These are phyloP conservation scores for Lasiosphaeria ovina DNA, from an alignment of 495 filamentous ascomycete species.

Conservation along the genomic window DNA sequence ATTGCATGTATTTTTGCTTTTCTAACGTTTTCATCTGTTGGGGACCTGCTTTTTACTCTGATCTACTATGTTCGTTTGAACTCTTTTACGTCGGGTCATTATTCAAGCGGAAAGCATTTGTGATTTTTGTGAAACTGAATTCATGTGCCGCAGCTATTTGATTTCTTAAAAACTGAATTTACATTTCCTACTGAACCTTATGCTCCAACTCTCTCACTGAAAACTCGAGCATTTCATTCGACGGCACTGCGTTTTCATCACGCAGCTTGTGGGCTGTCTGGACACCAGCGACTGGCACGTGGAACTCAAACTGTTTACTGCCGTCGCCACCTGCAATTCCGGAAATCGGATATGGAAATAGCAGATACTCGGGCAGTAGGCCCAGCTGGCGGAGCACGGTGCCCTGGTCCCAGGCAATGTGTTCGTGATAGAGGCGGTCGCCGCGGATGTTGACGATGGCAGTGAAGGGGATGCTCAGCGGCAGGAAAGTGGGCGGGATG, in stretches of 20 bases:
- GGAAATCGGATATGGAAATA: constrained; percentile 54
- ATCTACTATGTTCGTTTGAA: too few relatives aligned
- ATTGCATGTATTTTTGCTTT: too few relatives aligned
- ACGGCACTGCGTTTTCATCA: constrained; percentile 56
- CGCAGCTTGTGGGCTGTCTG: constrained; percentile 66
- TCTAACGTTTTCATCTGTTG: too few relatives aligned
- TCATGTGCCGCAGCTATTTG: too few relatives aligned
- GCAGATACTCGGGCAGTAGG: constrained; percentile 59
- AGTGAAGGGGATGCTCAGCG: constrained; percentile 69
- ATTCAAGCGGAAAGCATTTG: too few relatives aligned
- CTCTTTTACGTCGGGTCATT: too few relatives aligned
- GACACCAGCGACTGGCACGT: constrained; percentile 66
- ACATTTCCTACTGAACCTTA: background rate
- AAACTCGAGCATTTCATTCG: constrained; percentile 63
- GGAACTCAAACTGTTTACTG: constrained; percentile 55
- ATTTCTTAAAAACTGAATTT: background rate
- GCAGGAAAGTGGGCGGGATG: constrained; percentile 65
- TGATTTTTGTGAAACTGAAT: too few relatives aligned
- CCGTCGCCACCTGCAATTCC: constrained; percentile 35
- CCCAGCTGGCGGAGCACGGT: constrained; percentile 75
- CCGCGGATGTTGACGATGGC: constrained; percentile 73
- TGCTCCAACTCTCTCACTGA: constrained; percentile 24
- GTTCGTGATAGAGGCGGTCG: constrained; percentile 74
- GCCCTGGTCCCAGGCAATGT: constrained; percentile 88
- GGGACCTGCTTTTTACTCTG: too few relatives aligned